These are phyloP conservation scores for Oropetium thomaeum DNA, from an alignment of 176 grass and related monocot genomes.

Conservation along the genomic window DNA sequence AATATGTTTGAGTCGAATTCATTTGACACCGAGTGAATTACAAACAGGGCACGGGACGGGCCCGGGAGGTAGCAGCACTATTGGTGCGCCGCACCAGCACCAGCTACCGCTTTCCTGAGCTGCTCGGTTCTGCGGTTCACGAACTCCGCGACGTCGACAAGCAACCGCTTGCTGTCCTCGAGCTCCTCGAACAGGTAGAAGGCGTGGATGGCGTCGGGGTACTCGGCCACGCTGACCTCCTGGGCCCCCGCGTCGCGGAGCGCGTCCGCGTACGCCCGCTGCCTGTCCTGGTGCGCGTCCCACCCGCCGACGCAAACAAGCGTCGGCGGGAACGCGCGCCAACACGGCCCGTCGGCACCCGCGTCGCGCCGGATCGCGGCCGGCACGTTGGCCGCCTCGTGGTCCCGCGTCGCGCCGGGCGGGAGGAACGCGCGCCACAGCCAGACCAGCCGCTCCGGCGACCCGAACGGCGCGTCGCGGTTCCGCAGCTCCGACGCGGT, in stretches of 20 bases:
- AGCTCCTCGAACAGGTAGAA: slow-evolving; percentile 41
- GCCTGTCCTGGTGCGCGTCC: slow-evolving; percentile 60
- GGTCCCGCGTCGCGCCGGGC: slow-evolving; percentile 44
- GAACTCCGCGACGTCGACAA: slow-evolving; percentile 36
- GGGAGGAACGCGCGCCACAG: slow-evolving; percentile 58
- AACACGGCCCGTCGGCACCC: not conserved
- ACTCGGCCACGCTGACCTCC: slow-evolving; percentile 34
- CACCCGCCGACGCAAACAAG: slow-evolving; percentile 48
- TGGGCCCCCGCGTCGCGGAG: slow-evolving; percentile 18
- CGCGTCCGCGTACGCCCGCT: slow-evolving; percentile 32
- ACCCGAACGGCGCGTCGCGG: slow-evolving; percentile 30
- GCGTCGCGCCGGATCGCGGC: slow-evolving; percentile 6
- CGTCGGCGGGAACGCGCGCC: slow-evolving; percentile 41
- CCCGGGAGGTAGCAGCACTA: too few species aligned
- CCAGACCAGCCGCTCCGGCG: slow-evolving; percentile 25
- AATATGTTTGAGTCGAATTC: not conserved
- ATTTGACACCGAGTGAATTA: not conserved
- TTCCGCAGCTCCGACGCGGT: slow-evolving; percentile 36
- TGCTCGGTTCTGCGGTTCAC: slow-evolving; percentile 23
- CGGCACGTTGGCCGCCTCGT: slow-evolving; percentile 48
- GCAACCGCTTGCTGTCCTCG: slow-evolving; percentile 17
- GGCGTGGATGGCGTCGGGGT: slow-evolving; percentile 44
- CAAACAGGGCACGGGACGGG: too few species aligned
- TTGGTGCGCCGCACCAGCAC: not conserved
- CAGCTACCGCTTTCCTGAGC: not conserved